Conservation (phyloP, 495 filamentous ascomycete species). For the Xylaria grammica region DNA sequence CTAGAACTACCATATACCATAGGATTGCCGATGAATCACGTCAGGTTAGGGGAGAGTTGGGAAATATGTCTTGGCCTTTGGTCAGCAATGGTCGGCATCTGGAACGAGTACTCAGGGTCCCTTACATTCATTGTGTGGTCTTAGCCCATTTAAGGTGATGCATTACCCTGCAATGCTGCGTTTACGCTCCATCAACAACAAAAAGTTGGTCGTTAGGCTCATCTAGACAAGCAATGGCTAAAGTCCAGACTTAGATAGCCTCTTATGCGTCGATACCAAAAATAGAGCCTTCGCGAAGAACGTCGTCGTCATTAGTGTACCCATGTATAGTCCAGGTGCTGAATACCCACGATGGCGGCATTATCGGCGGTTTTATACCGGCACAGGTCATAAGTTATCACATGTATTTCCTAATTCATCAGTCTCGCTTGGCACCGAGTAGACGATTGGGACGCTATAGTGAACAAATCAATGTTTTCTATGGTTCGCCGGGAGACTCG, state of each 20-base stretch:
- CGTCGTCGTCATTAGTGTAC: slow-evolving; percentile 4
- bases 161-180: not conserved
- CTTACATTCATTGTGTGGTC: slow-evolving; percentile 11
- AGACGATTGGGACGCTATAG: slow-evolving; percentile 10
- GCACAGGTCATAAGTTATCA: slow-evolving; percentile 9
- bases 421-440: slow-evolving; percentile 12
- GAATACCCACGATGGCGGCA: slow-evolving; percentile 9
- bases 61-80: not conserved
- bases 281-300: slow-evolving; percentile 16
- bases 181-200: not conserved
- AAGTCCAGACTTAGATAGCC: slow-evolving; percentile 15
- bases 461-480: not conserved
- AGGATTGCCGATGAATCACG: slow-evolving; percentile 10
- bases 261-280: slow-evolving; percentile 11
- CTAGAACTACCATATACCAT: slow-evolving; percentile 8
- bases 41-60: not conserved
- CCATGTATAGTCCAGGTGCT: slow-evolving; percentile 1
- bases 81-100: slow-evolving; percentile 12
- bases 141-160: not conserved
- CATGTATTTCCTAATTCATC: slow-evolving; percentile 17
- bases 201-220: slow-evolving; percentile 10
- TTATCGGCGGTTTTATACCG: slow-evolving; percentile 16
- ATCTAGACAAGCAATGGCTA: slow-evolving; percentile 14
- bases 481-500: slow-evolving; percentile 34
- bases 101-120: not conserved